These are phyloP conservation scores for Phragmites australis DNA, from an alignment of 176 grass and related monocot genomes.

Conservation along the genomic window DNA sequence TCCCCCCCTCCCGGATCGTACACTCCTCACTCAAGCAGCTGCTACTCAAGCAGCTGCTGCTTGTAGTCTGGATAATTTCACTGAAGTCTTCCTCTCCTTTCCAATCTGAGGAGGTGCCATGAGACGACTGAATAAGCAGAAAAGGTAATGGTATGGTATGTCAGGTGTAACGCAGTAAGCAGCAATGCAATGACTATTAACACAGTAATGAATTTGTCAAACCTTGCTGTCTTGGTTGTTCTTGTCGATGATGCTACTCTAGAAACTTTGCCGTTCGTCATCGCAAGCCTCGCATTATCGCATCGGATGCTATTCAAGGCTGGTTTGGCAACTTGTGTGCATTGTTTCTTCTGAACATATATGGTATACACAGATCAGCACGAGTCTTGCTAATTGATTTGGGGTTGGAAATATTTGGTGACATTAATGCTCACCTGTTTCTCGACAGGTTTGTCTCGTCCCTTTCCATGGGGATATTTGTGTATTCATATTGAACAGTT, in stretches of 20 bases:
- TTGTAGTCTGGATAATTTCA: conserved; percentile 30
- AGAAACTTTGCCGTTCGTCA: not conserved
- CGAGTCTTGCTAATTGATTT: not conserved
- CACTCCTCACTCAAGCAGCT: not conserved
- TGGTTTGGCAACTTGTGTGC: conserved; percentile 4
- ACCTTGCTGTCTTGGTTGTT: conserved; percentile 40
- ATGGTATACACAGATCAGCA: conserved; percentile 18
- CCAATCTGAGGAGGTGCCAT: not conserved
- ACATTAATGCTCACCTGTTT: conserved; percentile 41
- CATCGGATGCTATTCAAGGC: conserved; percentile 18
- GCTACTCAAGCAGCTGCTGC: conserved; percentile 10
- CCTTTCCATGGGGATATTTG: conserved; percentile 37
- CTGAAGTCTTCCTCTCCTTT: conserved; percentile 33
- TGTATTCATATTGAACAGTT: not conserved
- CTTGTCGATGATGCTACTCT: conserved; percentile 25
- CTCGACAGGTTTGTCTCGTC: conserved; percentile 33
- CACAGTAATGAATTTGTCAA: not conserved
- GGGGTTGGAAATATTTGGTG: not conserved
- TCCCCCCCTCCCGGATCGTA: not conserved
- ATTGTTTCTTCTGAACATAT: conserved; percentile 46
- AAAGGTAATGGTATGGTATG: not conserved
- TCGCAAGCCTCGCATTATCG: not conserved
- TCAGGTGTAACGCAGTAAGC: not conserved
- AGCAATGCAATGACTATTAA: not conserved
- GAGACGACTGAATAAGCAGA: conserved; percentile 9